phyloP scores from a whole-genome alignment of 495 filamentous ascomycete genomes.

The Margaritispora aquatica region DNA sequence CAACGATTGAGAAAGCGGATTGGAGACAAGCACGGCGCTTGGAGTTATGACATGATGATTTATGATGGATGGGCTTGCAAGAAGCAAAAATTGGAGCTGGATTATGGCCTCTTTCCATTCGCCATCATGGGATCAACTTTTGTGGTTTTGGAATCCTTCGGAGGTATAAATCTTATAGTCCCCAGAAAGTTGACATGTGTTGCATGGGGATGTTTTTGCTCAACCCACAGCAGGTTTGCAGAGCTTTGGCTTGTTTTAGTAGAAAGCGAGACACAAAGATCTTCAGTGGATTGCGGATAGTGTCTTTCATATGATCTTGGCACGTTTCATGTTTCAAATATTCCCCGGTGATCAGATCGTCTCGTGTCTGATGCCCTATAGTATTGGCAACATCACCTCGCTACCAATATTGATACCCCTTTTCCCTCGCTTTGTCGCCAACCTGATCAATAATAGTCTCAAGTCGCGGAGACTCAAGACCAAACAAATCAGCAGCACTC shows the following conservation, averaged over 20 bases:
- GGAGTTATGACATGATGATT: slow-evolving; percentile 3
- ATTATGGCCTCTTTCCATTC: not conserved
- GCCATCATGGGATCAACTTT: no score
- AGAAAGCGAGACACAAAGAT: no score
- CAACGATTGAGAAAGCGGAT: no score
- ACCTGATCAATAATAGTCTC: not conserved
- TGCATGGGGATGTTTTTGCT: not conserved
- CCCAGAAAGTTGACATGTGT: no score
- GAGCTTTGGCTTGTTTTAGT: not conserved
- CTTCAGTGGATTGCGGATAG: no score
- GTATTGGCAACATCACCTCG: not conserved
- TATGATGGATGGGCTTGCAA: not conserved
- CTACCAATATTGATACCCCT: not conserved
- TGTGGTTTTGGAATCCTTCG: no score
- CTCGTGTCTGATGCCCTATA: no score
- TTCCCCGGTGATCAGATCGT: no score
- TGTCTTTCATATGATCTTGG: no score
- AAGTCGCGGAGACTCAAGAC: not conserved
- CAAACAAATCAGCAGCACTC: not conserved
- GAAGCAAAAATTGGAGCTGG: not conserved
- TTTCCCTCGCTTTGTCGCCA: not conserved
- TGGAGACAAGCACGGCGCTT: slow-evolving; percentile 1
- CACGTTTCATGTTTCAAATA: no score
- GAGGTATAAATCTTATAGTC: no score
- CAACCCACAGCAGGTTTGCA: not conserved